These are phyloP conservation scores for Yarrowia phangngaensis DNA, from an alignment of 805 yeast genomes.

Conservation along the genomic window DNA sequence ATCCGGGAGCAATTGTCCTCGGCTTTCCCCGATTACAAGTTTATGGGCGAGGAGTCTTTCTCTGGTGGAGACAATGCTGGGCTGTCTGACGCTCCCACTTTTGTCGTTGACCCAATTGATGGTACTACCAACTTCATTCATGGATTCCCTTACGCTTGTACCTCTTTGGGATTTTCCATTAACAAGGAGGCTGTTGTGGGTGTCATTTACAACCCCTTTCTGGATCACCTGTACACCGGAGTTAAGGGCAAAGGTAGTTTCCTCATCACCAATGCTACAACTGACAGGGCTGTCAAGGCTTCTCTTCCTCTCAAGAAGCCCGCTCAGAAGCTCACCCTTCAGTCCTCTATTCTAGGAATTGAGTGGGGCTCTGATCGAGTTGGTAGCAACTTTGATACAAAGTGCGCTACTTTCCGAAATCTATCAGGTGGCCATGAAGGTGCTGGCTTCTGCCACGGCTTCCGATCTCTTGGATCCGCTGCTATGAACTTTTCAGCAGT, in stretches of 20 bases:
- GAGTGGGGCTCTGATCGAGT: conserved; percentile 61
- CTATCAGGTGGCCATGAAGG: conserved; percentile 46
- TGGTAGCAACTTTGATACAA: conserved; percentile 50
- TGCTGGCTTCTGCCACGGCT: conserved; percentile 60
- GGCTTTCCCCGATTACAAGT: conserved; percentile 49
- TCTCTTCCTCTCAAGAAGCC: conserved; percentile 40
- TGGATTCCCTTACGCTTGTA: conserved; percentile 58
- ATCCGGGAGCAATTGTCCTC: conserved; percentile 39
- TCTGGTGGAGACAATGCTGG: conserved; percentile 46
- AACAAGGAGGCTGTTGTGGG: conserved; percentile 54
- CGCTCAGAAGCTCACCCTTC: conserved; percentile 45
- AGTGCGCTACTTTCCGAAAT: conserved; percentile 48
- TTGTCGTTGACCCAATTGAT: conserved; percentile 62
- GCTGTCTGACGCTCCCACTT: conserved; percentile 53
- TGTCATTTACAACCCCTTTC: conserved; percentile 60
- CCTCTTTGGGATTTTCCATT: conserved; percentile 55
- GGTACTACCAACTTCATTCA: conserved; percentile 66
- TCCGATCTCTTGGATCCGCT: conserved; percentile 59
- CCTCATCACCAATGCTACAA: conserved; percentile 43
- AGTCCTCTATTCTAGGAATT: conserved; percentile 52
- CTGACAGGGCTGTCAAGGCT: conserved; percentile 7
- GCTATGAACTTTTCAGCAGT: conserved; percentile 59
- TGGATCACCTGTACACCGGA: conserved; percentile 52
- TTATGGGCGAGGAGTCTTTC: conserved; percentile 61
- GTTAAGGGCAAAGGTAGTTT: conserved; percentile 55